These are phyloP conservation scores for Tetrapisispora namnaoensis DNA, from an alignment of 805 yeast species.

Conservation along the genomic window DNA sequence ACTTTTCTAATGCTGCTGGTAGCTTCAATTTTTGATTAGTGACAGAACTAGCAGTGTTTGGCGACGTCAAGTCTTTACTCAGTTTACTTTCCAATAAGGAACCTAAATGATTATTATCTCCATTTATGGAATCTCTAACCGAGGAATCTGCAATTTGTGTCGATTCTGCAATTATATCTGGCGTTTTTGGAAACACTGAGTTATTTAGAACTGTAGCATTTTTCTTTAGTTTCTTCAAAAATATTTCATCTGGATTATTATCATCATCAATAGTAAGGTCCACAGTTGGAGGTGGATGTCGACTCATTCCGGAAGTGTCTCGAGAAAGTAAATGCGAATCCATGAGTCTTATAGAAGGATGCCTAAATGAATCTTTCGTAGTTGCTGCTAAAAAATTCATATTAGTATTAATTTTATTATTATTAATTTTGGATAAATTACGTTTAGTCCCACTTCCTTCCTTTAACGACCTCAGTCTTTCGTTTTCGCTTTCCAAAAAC, in stretches of 20 bases:
- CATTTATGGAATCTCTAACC: not conserved
- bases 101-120: not conserved
- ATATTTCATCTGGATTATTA: conserved; percentile 9
- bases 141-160: conserved; percentile 1
- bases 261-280: conserved; percentile 20
- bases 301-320: not conserved
- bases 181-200: not conserved
- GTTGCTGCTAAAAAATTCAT: not conserved
- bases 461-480: not conserved
- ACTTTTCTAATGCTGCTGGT: conserved; percentile 19
- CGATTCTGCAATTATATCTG: conserved; percentile 4
- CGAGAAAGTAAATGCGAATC: not conserved
- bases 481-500: conserved; percentile 2
- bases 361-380: not conserved
- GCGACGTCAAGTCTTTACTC: not conserved
- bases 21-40: not conserved
- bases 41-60: not conserved
- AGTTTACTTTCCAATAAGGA: not conserved
- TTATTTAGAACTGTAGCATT: conserved; percentile 2
- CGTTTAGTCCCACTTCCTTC: not conserved
- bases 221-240: conserved; percentile 16
- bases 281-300: conserved; percentile 19
- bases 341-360: not conserved
- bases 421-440: not conserved
- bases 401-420: not conserved